A percentile compares a stretch with the other conserved stretches of the same genome.
These are phyloP conservation scores for Podosphaera xanthii DNA, from an alignment of 2,329 filamentous ascomycete species.

Conservation along the genomic window DNA sequence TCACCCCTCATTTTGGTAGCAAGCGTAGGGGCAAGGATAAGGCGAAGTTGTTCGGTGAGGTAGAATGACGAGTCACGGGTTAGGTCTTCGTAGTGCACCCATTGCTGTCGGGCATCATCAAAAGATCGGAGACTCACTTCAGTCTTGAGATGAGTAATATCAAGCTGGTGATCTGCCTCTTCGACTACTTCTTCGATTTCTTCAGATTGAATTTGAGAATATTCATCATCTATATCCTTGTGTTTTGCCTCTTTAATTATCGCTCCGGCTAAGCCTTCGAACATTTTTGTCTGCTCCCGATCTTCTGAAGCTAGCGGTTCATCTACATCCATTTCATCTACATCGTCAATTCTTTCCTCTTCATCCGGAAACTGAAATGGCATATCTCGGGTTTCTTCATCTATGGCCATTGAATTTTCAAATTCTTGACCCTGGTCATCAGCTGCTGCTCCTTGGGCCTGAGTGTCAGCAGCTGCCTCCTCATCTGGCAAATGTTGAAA, in stretches of 20 bases:
- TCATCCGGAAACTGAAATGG: conserved; percentile 27
- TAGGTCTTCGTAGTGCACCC: conserved; percentile 62
- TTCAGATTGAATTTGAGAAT: conserved; percentile 20
- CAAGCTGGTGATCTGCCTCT: conserved; percentile 32
- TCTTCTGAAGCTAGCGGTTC: conserved; percentile 20
- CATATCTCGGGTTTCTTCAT: conserved; percentile 38
- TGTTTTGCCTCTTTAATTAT: conserved; percentile 26
- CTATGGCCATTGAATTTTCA: conserved; percentile 73
- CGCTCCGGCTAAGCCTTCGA: conserved; percentile 35
- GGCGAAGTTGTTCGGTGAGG: conserved; percentile 78
- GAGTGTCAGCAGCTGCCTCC: conserved; percentile 58
- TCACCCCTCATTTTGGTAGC: conserved; percentile 92
- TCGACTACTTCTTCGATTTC: conserved; percentile 18
- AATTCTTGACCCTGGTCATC: conserved; percentile 72
- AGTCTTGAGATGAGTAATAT: conserved; percentile 42
- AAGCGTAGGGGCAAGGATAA: conserved; percentile 84
- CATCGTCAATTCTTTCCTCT: conserved; percentile 23
- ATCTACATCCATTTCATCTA: conserved; percentile 20
- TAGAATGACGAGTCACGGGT: conserved; percentile 74
- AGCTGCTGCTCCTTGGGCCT: conserved; percentile 71
- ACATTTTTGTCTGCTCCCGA: conserved; percentile 22
- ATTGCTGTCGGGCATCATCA: conserved; percentile 47
- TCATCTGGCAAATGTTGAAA: conserved; percentile 87
- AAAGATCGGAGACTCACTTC: conserved; percentile 17
- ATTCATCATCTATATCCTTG: conserved; percentile 25